A percentile compares a stretch with the other conserved stretches of the same genome.
Conservation (phyloP, 1,139 yeast genomes). For the Suhomyces kunorum region DNA sequence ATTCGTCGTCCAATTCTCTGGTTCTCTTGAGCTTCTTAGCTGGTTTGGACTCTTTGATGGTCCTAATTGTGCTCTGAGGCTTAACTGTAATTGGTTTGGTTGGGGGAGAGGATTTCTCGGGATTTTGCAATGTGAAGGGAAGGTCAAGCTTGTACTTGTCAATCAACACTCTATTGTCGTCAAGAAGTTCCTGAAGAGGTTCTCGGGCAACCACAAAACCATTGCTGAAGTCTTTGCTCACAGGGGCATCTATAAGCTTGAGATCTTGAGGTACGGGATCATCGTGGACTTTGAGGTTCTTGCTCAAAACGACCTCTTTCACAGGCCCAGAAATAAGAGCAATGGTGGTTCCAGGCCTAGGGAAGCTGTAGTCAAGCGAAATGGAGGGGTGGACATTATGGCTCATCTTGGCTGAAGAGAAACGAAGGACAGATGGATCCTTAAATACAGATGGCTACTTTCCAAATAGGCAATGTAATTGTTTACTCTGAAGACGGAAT, state of each 20-base stretch:
- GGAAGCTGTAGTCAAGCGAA: conserved; percentile 27
- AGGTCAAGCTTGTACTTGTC: conserved; percentile 21
- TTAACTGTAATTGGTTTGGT: neutral
- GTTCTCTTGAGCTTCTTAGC: conserved; percentile 10
- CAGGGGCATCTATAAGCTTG: conserved; percentile 14
- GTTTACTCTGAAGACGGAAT: conserved; percentile 10
- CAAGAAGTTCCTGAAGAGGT: conserved; percentile 34
- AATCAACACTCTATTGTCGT: conserved; percentile 24
- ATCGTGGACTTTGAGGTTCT: conserved; percentile 27
- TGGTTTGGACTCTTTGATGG: neutral
- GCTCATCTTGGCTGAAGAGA: conserved; percentile 8
- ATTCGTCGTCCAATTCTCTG: conserved; percentile 13
- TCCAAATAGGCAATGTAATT: conserved; percentile 9
- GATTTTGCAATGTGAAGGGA: conserved; percentile 16
- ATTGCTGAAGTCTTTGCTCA: conserved; percentile 16
- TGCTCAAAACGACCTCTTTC: conserved; percentile 24
- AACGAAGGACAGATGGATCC: neutral
- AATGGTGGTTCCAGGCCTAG: conserved; percentile 12
- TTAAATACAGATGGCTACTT: conserved; percentile 4
- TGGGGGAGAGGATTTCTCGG: neutral
- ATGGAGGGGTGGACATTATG: conserved; percentile 19
- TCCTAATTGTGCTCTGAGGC: neutral
- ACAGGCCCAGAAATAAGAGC: conserved; percentile 11
- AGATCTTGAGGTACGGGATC: conserved; percentile 21
- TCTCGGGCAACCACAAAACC: conserved; percentile 17